Percentiles rank a stretch among this genome's conserved stretches.
Evolutionary conservation across 345 rosid species (phyloP).

Genomic region (Mallotus nudiflorus): DNA sequence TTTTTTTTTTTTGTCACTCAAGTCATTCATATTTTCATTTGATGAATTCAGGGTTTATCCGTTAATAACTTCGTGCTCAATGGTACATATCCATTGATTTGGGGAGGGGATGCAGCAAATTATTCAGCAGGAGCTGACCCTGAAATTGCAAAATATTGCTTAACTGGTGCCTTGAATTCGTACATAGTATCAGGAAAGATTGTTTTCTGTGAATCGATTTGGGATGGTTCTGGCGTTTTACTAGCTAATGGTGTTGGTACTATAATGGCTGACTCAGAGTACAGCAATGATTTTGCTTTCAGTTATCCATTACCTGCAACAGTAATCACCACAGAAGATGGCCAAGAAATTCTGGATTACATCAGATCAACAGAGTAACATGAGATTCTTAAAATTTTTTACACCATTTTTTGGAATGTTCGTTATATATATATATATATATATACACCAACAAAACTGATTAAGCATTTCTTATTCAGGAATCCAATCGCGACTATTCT

Average conservation of each 20-base stretch:
- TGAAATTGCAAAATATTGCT: constrained; percentile 21
- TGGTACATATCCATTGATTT: constrained; percentile 28
- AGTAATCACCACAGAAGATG: constrained; percentile 24
- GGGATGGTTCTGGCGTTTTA: constrained; percentile 23
- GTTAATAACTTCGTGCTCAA: constrained; percentile 19
- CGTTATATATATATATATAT: too few relatives aligned
- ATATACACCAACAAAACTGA: neutral
- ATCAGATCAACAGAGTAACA: constrained; percentile 27
- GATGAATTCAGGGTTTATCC: constrained; percentile 8
- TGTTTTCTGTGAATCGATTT: constrained; percentile 24
- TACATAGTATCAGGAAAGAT: constrained; percentile 26
- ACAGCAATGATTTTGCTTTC: constrained; percentile 28
- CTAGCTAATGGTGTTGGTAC: constrained; percentile 27
- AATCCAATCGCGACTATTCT: constrained; percentile 29
- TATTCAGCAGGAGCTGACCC: constrained; percentile 28
- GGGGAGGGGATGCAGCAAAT: constrained; percentile 44
- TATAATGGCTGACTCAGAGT: constrained; percentile 20
- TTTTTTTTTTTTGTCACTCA: neutral
- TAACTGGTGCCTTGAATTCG: constrained; percentile 24
- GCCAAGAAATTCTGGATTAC: constrained; percentile 14
- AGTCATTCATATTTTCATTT: neutral
- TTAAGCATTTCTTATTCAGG: constrained; percentile 6
- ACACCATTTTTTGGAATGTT: neutral
- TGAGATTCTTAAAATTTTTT: neutral
- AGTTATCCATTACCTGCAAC: constrained; percentile 37